Base-by-base conservation (phyloP, 2,329 filamentous ascomycete genomes). In the Penicillium sp. region DNA sequence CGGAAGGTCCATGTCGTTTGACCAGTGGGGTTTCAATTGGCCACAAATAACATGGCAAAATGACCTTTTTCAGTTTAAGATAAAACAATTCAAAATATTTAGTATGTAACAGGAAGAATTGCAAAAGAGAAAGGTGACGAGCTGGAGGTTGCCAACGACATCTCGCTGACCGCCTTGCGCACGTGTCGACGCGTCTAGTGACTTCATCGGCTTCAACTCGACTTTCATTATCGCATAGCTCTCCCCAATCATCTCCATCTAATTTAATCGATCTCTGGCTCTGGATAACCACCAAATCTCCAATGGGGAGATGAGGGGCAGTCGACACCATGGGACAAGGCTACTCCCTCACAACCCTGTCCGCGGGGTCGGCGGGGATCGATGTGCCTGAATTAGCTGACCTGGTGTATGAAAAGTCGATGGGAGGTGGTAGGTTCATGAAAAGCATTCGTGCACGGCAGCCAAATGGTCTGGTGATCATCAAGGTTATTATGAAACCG, bases 401-500 rank as follows among this genome's bases (percentile, higher is more conserved):
- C 65, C 75, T 97, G 52, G 82, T 85, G 33, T 95, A 96, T 72
- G 93, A 98, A 71, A 89, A 86, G 70, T 88, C 88, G 32, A 81
- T 98, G 63, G 91, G 91, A 42, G 88, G 86, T 58, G 89, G 88
- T 22, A 83, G 93, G 33, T 96, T 98, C 63, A 93, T 98, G 84
- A 96, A 97, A 71, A 93, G 88, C 56, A 90, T 97, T 57, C 83
- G 91, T 57, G 93, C 91, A 22, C 81, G 89, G 43, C 88, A 95
- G 66, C 85, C 86, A 62, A 87, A 95, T 75, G 91, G 93, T 48
- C 77, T 96, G 35, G 90, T 95, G 17, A 83, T 97, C 49, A 89
- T 94, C 65, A 97, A 97, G 72, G 85, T 95, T 28, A 85, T 95
- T 50, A 87, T 94, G 69, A 98, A 98, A 71, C 89, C 90, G 3